Evolutionary conservation across 177 flowering plant genomes (phyloP), one percentile per base, ranked within the genome.

Genomic region (Vitis hybrid): DNA sequence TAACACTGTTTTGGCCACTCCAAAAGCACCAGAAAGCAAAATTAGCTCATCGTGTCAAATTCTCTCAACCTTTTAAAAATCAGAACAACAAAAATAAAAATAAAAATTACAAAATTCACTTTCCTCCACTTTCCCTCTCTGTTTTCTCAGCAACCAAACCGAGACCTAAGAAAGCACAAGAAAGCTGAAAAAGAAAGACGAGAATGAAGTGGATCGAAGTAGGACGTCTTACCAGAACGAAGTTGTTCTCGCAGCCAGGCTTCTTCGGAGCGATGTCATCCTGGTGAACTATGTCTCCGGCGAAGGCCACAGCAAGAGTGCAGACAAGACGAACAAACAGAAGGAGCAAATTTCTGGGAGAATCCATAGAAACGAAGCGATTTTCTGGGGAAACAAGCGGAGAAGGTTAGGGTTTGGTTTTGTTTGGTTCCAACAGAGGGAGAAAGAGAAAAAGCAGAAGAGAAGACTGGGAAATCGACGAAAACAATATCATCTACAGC

Each of bases 261-360:
- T 77, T 45, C 64, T 56, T 69, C 1, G 83, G 83, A 70, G 81
- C 72, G 9, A 67, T 52, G 55, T 75, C 62, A 50, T 81, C 83
- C 14, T 75, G 81, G 63, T 81, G 83, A 23, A 81, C 83, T 72
- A 81, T 81, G 49, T 81, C 83, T 0, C 83, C 83, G 58, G 80
- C 81, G n/a, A 73, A 79, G 1, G 21, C 70, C 52, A 69, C 45
- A 14, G 69, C 3, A 10, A 64, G 21, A 62, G 54, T 32, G n/a
- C 34, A 52, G 9, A 59, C 5, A 30, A 74, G 12, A 4, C 65
- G 67, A 12, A 34, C 11, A 1, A 18, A 18, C 17, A 69, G 32
- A 7, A 69, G 1, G 54, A 12, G 30, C n/a, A 67, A 45, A 45
- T 4, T 49, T 52, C 76, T 54, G 15, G 21, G 8, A 10, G 45